A percentile compares a stretch with the other conserved stretches of the same genome.
Evolutionary conservation across 352 stramenopile species (phyloP).

Genomic region (Globisporangium yorkense): DNA sequence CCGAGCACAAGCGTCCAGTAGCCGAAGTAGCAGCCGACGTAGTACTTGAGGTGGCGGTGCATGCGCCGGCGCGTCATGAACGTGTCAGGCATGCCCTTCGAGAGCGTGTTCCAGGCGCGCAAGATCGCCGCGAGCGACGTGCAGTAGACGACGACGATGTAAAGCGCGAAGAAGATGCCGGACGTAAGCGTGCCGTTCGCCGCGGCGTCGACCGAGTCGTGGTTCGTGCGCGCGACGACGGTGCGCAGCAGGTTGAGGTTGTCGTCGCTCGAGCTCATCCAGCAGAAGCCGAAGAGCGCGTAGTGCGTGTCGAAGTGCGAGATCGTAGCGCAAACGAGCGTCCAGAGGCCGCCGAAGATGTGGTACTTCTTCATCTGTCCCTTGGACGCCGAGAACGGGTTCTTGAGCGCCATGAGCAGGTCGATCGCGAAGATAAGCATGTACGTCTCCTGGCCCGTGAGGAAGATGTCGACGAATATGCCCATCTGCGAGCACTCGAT

Average conservation of each 20-base stretch:
- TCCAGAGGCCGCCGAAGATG: constrained; percentile 65
- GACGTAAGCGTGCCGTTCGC: constrained; percentile 41
- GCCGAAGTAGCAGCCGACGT: constrained; percentile 82
- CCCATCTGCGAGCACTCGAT: constrained; percentile 54
- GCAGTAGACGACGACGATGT: constrained; percentile 78
- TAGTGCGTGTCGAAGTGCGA: constrained; percentile 74
- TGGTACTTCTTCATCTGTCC: constrained; percentile 81
- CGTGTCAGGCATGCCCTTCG: constrained; percentile 68
- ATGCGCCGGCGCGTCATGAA: constrained; percentile 72
- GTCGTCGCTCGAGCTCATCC: constrained; percentile 56
- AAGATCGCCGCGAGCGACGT: constrained; percentile 72
- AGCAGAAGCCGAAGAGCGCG: constrained; percentile 79
- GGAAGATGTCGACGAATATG: constrained; percentile 74
- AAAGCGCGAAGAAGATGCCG: constrained; percentile 76
- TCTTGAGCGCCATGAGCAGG: constrained; percentile 74
- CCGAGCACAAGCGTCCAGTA: constrained; percentile 78
- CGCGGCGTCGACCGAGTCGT: constrained; percentile 6
- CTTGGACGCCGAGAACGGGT: constrained; percentile 80
- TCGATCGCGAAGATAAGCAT: constrained; percentile 89
- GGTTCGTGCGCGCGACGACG: background rate
- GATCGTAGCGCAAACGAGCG: constrained; percentile 55
- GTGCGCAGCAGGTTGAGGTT: constrained; percentile 17
- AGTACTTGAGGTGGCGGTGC: constrained; percentile 82
- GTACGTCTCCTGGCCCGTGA: constrained; percentile 82
- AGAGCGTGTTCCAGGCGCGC: constrained; percentile 73